Conservation (phyloP, 108 stramenopile genomes). For the Stephanodiscus minutulus region DNA sequence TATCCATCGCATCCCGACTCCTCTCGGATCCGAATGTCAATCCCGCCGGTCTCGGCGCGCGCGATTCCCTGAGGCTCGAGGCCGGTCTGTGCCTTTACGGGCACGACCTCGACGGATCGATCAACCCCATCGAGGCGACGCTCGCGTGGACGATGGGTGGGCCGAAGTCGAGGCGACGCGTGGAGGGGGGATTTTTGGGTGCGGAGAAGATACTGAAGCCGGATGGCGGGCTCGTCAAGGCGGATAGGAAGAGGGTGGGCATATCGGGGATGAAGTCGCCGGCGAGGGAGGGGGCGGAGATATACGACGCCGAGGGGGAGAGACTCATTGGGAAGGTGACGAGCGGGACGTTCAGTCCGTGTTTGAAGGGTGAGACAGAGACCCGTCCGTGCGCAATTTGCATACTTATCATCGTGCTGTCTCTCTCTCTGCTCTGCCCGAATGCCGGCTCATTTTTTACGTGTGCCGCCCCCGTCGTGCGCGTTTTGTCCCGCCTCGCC, state of each 20-base stretch:
- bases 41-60: constrained; percentile 96
- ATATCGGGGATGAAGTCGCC: constrained; percentile 97
- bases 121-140: constrained; percentile 90
- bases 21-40: constrained; percentile 80
- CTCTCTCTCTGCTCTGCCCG: too few relatives aligned
- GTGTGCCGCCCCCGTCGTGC: too few relatives aligned
- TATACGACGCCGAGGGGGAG: constrained; percentile 86
- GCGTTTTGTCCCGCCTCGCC: too few relatives aligned
- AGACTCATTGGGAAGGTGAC: constrained; percentile 93
- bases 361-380: constrained; percentile 71
- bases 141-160: constrained; percentile 97
- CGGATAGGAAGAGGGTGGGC: constrained; percentile 91
- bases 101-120: constrained; percentile 94
- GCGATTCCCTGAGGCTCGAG: constrained; percentile 98
- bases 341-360: constrained; percentile 92
- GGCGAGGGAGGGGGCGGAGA: constrained; percentile 91
- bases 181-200: constrained; percentile 94
- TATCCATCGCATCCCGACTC: constrained; percentile 78
- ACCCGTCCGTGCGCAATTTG: too few relatives aligned
- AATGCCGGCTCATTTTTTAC: too few relatives aligned
- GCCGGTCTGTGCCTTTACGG: constrained; percentile 99
- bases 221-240: constrained; percentile 92
- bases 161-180: constrained; percentile 85
- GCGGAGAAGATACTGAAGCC: constrained; percentile 89
- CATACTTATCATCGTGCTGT: too few relatives aligned